Conservation (phyloP, 2,329 filamentous ascomycete genomes). For the Dothideomycetidae sp. region DNA sequence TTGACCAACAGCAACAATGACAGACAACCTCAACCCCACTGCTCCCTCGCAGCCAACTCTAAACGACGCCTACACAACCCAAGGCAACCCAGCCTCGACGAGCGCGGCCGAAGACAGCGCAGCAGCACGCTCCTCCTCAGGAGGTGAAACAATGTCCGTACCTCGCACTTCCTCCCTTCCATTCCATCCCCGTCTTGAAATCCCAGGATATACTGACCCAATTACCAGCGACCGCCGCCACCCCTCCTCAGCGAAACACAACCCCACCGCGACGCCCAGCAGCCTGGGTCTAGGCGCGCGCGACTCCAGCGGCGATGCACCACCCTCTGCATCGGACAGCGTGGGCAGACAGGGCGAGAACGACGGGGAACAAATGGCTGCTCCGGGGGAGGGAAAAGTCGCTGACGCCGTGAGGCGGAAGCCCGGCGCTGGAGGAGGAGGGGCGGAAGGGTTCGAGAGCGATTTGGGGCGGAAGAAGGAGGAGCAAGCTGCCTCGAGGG, state of each 20-base stretch:
- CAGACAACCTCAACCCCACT: conserved; percentile 25
- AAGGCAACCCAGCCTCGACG: conserved; percentile 32
- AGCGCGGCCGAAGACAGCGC: conserved; percentile 27
- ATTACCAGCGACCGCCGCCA: conserved; percentile 23
- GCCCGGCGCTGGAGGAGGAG: conserved; percentile 23
- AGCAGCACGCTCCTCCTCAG: conserved; percentile 6
- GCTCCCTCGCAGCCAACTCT: conserved; percentile 31
- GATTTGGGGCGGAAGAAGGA: conserved; percentile 38
- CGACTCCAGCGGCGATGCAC: conserved; percentile 29
- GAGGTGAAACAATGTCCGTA: no score
- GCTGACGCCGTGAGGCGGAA: conserved; percentile 27
- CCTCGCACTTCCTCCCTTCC: conserved; percentile 9
- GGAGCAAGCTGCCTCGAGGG: conserved; percentile 31
- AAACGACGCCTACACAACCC: conserved; percentile 32
- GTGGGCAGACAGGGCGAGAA: conserved; percentile 32
- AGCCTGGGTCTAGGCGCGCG: conserved; percentile 29
- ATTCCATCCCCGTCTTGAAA: conserved; percentile 1
- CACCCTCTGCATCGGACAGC: conserved; percentile 26
- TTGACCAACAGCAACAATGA: conserved; percentile 19
- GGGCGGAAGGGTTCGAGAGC: conserved; percentile 28
- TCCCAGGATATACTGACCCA: conserved; percentile 1
- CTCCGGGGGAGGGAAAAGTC: conserved; percentile 33
- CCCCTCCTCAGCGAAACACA: conserved; percentile 25
- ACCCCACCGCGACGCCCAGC: conserved; percentile 20
- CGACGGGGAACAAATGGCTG: conserved; percentile 35